Percentiles rank a stretch among this genome's conserved stretches.
These are phyloP conservation scores for Tephrocybe sp. DNA, from an alignment of 768 basidiomycete genomes.

Conservation along the genomic window DNA sequence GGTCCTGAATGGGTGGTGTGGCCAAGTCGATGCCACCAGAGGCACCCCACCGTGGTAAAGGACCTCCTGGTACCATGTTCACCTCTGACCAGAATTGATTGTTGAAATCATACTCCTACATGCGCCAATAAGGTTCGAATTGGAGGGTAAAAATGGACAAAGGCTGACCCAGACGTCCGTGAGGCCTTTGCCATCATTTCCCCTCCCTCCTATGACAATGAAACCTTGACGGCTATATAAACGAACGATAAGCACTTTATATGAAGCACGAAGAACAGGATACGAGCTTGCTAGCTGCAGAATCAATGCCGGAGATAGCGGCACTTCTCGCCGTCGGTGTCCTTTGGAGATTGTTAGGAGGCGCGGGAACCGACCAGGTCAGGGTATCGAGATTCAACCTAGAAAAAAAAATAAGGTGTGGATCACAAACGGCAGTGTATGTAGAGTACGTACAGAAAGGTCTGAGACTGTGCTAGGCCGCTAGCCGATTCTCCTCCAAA, in stretches of 20 bases:
- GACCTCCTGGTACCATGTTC: slow-evolving; percentile 45
- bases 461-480: slow-evolving; percentile 59
- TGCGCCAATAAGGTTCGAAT: slow-evolving; percentile 3
- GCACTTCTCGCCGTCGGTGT: slow-evolving; percentile 63
- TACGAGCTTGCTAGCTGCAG: slow-evolving; percentile 80
- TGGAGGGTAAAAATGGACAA: slow-evolving; percentile 2
- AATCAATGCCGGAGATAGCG: slow-evolving; percentile 64
- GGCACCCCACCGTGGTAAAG: slow-evolving; percentile 67
- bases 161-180: slow-evolving; percentile 71
- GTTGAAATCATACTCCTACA: slow-evolving; percentile 71
- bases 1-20: slow-evolving; percentile 39
- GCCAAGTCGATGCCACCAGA: slow-evolving; percentile 71
- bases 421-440: neutral
- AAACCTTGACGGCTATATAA: slow-evolving; percentile 65
- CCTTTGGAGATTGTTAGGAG: slow-evolving; percentile 44
- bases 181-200: slow-evolving; percentile 47
- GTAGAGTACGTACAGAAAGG: slow-evolving; percentile 54
- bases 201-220: slow-evolving; percentile 71
- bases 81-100: slow-evolving; percentile 77
- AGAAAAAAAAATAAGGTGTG: slow-evolving; percentile 1
- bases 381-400: slow-evolving; percentile 65
- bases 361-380: slow-evolving; percentile 56
- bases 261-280: neutral
- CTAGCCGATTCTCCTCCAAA: slow-evolving; percentile 75
- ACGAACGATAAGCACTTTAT: slow-evolving; percentile 12